phyloP scores from a whole-genome alignment of 2,329 filamentous ascomycete genomes.

The Talaromyces sp. region DNA sequence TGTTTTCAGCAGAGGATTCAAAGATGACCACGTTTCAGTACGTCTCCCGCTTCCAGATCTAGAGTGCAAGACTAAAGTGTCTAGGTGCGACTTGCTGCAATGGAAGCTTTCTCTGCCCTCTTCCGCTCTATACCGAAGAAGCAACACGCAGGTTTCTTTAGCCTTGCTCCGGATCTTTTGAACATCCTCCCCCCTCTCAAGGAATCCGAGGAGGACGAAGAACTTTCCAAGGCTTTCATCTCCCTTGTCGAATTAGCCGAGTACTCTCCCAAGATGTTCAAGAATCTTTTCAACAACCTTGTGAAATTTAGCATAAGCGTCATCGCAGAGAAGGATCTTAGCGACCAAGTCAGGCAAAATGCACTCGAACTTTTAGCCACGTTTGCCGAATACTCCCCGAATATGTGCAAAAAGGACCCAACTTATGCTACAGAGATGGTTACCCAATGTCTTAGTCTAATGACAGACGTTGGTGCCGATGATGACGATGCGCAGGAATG shows the following conservation, averaged over 20 bases:
- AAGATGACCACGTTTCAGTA: slow-evolving; percentile 78
- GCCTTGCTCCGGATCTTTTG: slow-evolving; percentile 82
- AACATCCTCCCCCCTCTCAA: slow-evolving; percentile 94
- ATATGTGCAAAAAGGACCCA: slow-evolving; percentile 92
- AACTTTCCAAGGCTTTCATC: slow-evolving; percentile 83
- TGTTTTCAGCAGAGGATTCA: slow-evolving; percentile 89
- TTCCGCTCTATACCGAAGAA: slow-evolving; percentile 90
- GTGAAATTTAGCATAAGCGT: slow-evolving; percentile 92
- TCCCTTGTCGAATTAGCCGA: slow-evolving; percentile 93
- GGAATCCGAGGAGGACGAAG: slow-evolving; percentile 82
- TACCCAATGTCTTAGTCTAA: slow-evolving; percentile 92
- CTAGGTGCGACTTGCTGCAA: slow-evolving; percentile 84
- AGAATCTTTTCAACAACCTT: slow-evolving; percentile 84
- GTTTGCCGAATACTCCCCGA: slow-evolving; percentile 89
- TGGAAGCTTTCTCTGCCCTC: slow-evolving; percentile 95
- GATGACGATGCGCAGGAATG: slow-evolving; percentile 94
- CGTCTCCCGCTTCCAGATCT: slow-evolving; percentile 24
- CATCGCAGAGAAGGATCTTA: slow-evolving; percentile 92
- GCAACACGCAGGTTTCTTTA: slow-evolving; percentile 80
- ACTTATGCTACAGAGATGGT: slow-evolving; percentile 95
- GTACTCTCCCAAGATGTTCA: slow-evolving; percentile 96
- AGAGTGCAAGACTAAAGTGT: slow-evolving; percentile 12
- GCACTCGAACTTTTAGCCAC: slow-evolving; percentile 96
- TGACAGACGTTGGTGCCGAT: slow-evolving; percentile 93
- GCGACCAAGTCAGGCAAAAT: slow-evolving; percentile 86